Conservation (phyloP, 2,329 filamentous ascomycete species). For the Tolypocladium album region DNA sequence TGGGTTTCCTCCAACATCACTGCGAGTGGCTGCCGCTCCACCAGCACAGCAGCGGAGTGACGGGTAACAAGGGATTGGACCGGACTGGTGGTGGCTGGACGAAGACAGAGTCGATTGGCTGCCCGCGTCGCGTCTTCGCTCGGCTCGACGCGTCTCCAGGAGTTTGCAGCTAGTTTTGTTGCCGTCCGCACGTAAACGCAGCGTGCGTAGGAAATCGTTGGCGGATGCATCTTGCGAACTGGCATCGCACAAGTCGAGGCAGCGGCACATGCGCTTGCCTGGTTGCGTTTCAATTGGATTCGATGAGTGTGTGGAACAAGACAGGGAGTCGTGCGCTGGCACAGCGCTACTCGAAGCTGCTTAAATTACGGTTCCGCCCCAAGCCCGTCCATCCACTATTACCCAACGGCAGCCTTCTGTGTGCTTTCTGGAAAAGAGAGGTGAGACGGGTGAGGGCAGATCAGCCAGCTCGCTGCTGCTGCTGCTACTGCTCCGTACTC, state of each 20-base stretch:
- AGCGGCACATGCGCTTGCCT: not conserved
- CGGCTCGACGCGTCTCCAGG: not conserved
- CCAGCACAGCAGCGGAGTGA: not conserved
- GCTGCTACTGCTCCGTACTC: too few relatives aligned
- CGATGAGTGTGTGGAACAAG: not conserved
- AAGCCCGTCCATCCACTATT: not conserved
- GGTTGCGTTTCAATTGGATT: not conserved
- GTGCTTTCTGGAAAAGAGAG: not conserved
- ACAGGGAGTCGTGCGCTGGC: not conserved
- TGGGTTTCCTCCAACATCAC: not conserved
- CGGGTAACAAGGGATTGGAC: too few relatives aligned
- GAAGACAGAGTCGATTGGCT: not conserved
- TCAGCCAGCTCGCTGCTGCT: too few relatives aligned
- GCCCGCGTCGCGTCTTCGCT: not conserved
- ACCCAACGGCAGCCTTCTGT: not conserved
- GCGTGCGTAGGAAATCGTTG: not conserved
- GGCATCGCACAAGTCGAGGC: not conserved
- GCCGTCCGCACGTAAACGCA: not conserved
- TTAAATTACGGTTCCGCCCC: not conserved
- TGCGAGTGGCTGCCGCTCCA: not conserved
- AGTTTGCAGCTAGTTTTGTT: not conserved
- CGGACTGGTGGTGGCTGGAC: not conserved
- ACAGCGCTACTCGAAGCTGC: not conserved
- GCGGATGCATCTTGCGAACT: too few relatives aligned
- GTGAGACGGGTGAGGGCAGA: not conserved